These are phyloP conservation scores for Apiospora arundinis DNA, from an alignment of 2,329 filamentous ascomycete genomes.

Conservation along the genomic window DNA sequence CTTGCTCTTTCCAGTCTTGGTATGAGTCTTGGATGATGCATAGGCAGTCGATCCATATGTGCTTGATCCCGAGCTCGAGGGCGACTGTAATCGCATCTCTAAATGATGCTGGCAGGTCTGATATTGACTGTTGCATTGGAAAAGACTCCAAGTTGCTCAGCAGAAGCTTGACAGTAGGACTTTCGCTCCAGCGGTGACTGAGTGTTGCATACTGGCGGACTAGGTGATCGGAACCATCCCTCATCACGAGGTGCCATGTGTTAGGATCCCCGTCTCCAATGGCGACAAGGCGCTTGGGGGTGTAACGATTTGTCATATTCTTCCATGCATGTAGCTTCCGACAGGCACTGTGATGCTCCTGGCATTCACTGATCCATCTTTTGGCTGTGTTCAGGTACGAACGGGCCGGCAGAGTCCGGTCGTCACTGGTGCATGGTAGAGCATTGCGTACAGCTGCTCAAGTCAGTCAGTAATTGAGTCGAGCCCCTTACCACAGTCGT, in stretches of 20 bases:
- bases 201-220: slow-evolving; percentile 8
- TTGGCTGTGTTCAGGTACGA: neutral
- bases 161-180: neutral
- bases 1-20: slow-evolving; percentile 22
- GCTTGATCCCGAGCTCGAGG: slow-evolving; percentile 16
- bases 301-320: neutral
- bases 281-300: slow-evolving; percentile 20
- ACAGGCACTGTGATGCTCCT: neutral
- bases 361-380: slow-evolving; percentile 19
- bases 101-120: slow-evolving; percentile 17
- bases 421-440: too few species aligned
- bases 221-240: neutral
- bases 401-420: too few species aligned
- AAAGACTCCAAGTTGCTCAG: neutral
- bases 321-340: slow-evolving; percentile 3
- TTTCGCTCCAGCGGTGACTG: slow-evolving; percentile 22
- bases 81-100: slow-evolving; percentile 21
- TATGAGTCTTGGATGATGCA: slow-evolving; percentile 25
- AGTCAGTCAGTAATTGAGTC: neutral
- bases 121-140: neutral
- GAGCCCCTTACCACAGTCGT: neutral
- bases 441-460: neutral
- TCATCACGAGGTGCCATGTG: slow-evolving; percentile 2
- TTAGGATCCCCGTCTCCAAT: neutral
- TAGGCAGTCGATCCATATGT: slow-evolving; percentile 28